These are phyloP conservation scores for Abelmoschus esculentus DNA, from an alignment of 345 rosid genomes.

Conservation along the genomic window DNA sequence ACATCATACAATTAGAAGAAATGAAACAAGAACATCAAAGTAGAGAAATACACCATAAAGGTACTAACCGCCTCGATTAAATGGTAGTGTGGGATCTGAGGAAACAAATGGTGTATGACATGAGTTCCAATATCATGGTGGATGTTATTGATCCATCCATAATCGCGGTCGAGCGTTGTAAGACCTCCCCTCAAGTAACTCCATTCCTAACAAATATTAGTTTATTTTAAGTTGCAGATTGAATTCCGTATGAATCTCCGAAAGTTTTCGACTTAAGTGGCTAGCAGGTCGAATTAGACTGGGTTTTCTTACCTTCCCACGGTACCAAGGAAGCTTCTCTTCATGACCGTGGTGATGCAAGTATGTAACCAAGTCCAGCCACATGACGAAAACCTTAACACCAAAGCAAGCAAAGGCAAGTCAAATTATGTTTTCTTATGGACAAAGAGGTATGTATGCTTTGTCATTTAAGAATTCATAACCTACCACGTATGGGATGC, in stretches of 20 bases:
- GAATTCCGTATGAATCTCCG: neutral
- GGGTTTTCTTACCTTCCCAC: conserved; percentile 52
- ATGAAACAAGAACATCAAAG: neutral
- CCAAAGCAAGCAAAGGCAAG: neutral
- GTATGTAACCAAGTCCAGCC: conserved; percentile 85
- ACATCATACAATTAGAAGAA: neutral
- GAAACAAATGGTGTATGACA: conserved; percentile 87
- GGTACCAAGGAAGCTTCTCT: conserved; percentile 88
- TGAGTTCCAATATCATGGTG: conserved; percentile 97
- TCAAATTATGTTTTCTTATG: neutral
- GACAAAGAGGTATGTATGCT: neutral
- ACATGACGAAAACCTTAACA: conserved; percentile 57
- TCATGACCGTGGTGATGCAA: conserved; percentile 87
- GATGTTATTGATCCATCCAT: conserved; percentile 77
- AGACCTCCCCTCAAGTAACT: conserved; percentile 93
- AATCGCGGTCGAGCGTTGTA: conserved; percentile 79
- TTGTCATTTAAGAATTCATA: neutral
- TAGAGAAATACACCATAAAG: neutral
- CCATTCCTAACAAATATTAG: conserved; percentile 42
- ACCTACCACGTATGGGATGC: conserved; percentile 59
- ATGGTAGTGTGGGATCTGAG: conserved; percentile 92
- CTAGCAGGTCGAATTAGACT: neutral
- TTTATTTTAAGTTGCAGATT: too few relatives aligned
- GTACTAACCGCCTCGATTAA: conserved; percentile 70
- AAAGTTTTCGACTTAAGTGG: neutral